Base-by-base conservation (phyloP, 768 basidiomycete species). In the Boletus reticuloceps region DNA sequence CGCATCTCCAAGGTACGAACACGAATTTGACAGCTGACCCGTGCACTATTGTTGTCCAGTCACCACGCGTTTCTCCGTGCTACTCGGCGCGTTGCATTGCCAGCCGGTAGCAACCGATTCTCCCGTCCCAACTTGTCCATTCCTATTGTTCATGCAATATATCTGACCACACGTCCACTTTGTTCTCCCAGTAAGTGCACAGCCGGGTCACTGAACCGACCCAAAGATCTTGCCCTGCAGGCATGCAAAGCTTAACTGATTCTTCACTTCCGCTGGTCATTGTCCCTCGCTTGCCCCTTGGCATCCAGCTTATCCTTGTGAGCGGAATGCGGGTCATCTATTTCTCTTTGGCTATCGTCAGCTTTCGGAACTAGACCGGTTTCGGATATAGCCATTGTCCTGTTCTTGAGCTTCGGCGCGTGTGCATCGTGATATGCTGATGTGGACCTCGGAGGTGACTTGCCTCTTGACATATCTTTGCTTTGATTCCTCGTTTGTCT, bases 341-440 rank as follows among this genome's bases (percentile, higher is more conserved):
- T 64, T 47, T 46, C 53, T 59, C 51, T 48, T 53, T 41, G 45
- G 42, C 46, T 48, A 36, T 43, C 55, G 49, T 54, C 42, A 52
- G n/a, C 49, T 53, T 55, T 61, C 67, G 69, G 68, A 65, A 58
- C 69, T 72, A 71, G 61, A 63, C 67, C 69, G 69, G 71, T 71
- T 71, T 72, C 71, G 69, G 69, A 69, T 61, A 58, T 68, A 62
- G 41, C 46, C 69, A 65, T 71, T 72, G 67, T 72, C 65, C 58
- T 44, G 40, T 58, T 63, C 54, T 58, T 52, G 57, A 60, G 48
- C 58, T 56, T 60, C 55, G 48, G 46, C 25, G 55, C 63, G 53
- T 52, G 48, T 56, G 53, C 53, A 52, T 55, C 48, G 42, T 47
- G 50, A 48, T 67, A 38, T 40, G 48, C 19, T 47, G 50, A 68